phyloP scores from a whole-genome alignment of 352 stramenopile genomes.

The Phytophthora melonis region DNA sequence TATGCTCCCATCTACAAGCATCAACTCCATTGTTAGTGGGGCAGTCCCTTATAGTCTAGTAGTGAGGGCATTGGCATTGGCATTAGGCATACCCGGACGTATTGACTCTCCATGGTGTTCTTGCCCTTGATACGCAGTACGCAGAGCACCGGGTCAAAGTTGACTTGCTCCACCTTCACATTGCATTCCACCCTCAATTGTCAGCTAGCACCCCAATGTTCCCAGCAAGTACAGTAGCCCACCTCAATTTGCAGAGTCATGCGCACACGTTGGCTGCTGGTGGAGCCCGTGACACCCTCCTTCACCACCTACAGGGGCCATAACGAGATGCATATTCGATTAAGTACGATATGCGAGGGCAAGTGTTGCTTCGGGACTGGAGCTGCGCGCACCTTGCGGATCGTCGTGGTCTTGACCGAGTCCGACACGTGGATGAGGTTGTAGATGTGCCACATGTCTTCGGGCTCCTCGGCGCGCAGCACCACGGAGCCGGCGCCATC shows the following conservation, averaged over 20 bases:
- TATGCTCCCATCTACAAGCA: slow-evolving; percentile 93
- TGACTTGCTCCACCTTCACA: slow-evolving; percentile 93
- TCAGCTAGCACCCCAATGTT: neutral
- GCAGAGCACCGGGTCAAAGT: slow-evolving; percentile 96
- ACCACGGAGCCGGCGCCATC: slow-evolving; percentile 94
- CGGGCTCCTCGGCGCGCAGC: slow-evolving; percentile 94
- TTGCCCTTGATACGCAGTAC: slow-evolving; percentile 95
- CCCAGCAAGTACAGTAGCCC: neutral
- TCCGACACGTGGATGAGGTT: slow-evolving; percentile 97
- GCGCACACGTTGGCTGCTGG: slow-evolving; percentile 94
- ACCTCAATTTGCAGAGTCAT: slow-evolving; percentile 96
- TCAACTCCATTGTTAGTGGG: neutral
- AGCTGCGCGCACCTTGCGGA: slow-evolving; percentile 93
- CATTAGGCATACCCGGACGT: slow-evolving; percentile 89
- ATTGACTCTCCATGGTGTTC: slow-evolving; percentile 94
- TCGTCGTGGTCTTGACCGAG: slow-evolving; percentile 96
- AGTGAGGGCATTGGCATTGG: neutral
- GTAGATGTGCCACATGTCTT: slow-evolving; percentile 99
- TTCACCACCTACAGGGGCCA: slow-evolving; percentile 89
- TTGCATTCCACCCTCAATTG: neutral
- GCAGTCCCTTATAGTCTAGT: neutral
- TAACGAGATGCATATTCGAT: slow-evolving; percentile 1
- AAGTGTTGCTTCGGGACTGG: neutral
- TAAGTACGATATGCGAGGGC: slow-evolving; percentile 24
- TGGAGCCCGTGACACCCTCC: slow-evolving; percentile 95